phyloP scores from a whole-genome alignment of 305 asterid genomes.

The Fraxinus baroniana region DNA sequence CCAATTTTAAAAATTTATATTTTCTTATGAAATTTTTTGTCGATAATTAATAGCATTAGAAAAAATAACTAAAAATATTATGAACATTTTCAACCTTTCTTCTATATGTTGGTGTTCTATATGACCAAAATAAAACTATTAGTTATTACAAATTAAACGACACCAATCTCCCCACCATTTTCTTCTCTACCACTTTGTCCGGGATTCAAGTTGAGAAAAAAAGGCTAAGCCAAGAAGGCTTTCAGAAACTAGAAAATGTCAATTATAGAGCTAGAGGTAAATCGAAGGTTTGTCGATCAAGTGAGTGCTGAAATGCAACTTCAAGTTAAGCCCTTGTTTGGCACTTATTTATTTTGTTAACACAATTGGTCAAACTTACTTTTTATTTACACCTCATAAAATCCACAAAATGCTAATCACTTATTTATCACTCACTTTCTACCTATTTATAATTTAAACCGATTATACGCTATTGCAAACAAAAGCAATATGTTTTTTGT shows the following conservation, averaged over 20 bases:
- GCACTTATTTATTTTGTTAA: not conserved
- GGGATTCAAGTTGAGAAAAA: not conserved
- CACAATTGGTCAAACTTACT: not conserved
- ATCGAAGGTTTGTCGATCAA: not conserved
- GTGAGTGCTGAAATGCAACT: not conserved
- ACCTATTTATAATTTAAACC: not conserved
- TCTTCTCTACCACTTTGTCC: not conserved
- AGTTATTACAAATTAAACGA: no score
- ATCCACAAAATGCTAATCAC: not conserved
- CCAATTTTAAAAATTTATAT: not conserved
- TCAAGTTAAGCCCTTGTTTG: not conserved
- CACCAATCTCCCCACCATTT: not conserved
- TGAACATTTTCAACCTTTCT: not conserved
- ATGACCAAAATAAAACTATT: not conserved
- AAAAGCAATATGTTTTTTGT: no score
- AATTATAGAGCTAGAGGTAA: not conserved
- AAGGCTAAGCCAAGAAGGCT: not conserved
- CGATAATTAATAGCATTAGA: not conserved
- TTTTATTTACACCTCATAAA: no score
- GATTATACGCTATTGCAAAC: no score
- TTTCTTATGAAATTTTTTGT: not conserved
- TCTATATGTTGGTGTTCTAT: not conserved
- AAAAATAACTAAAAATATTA: no score
- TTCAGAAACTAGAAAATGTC: not conserved
- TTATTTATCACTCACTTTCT: not conserved